Conservation (phyloP, 225 moss, liverwort and hornwort species). For the Takakia lepidozioides region DNA sequence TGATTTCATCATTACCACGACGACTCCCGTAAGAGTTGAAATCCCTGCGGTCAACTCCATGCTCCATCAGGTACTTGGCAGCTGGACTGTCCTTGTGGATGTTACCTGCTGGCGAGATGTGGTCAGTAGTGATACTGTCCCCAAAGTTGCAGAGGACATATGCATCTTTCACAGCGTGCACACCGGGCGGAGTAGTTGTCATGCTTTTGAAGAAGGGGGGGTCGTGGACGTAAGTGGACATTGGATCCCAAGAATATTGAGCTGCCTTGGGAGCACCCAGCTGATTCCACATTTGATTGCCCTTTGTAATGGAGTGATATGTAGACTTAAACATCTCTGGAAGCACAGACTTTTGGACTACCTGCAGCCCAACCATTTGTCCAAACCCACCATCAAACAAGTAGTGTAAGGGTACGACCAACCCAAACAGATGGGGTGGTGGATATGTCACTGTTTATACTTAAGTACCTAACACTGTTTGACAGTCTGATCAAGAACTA, state of each 20-base stretch:
- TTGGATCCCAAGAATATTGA: constrained; percentile 76
- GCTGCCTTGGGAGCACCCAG: constrained; percentile 56
- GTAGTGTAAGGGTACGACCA: too few relatives aligned
- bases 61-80: constrained; percentile 59
- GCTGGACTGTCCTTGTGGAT: constrained; percentile 91
- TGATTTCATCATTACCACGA: constrained; percentile 84
- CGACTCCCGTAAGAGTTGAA: constrained; percentile 98
- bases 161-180: constrained; percentile 71
- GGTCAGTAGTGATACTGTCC: constrained; percentile 96
- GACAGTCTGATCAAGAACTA: too few relatives aligned
- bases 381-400: too few relatives aligned
- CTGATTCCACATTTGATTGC: constrained; percentile 81
- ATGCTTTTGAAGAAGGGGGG: constrained; percentile 87
- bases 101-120: constrained; percentile 96
- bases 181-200: constrained; percentile 77
- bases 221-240: constrained; percentile 87
- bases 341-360: constrained; percentile 65
- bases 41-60: constrained; percentile 69
- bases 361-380: constrained; percentile 41
- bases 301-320: constrained; percentile 71
- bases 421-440: too few relatives aligned
- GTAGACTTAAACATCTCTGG: constrained; percentile 87
- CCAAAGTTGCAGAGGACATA: constrained; percentile 80
- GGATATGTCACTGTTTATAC: too few relatives aligned
- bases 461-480: too few relatives aligned